Base-by-base conservation (phyloP, 1,284 basidiomycete genomes). In the Trametes pubescens region DNA sequence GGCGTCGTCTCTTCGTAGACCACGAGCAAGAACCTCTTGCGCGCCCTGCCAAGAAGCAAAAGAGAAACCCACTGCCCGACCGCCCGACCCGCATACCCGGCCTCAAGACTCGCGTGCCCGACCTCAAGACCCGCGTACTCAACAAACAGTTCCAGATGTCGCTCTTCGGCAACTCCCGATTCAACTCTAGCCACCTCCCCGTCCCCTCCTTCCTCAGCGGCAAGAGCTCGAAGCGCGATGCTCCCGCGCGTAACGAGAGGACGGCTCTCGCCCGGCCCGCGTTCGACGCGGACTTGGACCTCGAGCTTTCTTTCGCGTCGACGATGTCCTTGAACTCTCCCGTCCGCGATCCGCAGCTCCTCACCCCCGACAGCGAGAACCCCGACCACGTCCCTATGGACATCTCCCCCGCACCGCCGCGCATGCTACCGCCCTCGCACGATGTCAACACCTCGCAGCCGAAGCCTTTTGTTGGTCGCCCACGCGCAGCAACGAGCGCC, bases 271-370 rank as follows among this genome's bases (percentile, higher is more conserved):
- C 86, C 32, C 29, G 8, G 29, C 89, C 87, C 14, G 89, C 43
- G 10, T 47, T 54, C 22, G 71, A 76, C 40, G 82, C 90, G 40
- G 91, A 93, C 70, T 77, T 86, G 51, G 74, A 92, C 71, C 82
- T 93, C 49, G 91, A 93, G 73, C 79, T 87, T 47, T 93, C 91
- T 18, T 93, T 93, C 73, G 90, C 90, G 14, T 92, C 91, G 32
- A 91, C 84, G 66, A 88, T 93, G 75, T 93, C 91, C 8, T 78
- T 93, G 51, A 83, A 90, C 72, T 92, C 91, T 29, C 89, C 91
- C 40, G 80, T 84, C 11, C 81, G 77, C 55, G 79, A 83, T 32
- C 71, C 78, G 61, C 72, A 80, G 61, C 75, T 78, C 51, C 74
- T 88, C 61, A 71, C 81, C 34, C 77, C 81, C 38, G 83, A 86